A percentile compares a stretch with the other conserved stretches of the same genome.
Conservation (phyloP, 2,329 filamentous ascomycete species). For the Apiospora pterosperma region DNA sequence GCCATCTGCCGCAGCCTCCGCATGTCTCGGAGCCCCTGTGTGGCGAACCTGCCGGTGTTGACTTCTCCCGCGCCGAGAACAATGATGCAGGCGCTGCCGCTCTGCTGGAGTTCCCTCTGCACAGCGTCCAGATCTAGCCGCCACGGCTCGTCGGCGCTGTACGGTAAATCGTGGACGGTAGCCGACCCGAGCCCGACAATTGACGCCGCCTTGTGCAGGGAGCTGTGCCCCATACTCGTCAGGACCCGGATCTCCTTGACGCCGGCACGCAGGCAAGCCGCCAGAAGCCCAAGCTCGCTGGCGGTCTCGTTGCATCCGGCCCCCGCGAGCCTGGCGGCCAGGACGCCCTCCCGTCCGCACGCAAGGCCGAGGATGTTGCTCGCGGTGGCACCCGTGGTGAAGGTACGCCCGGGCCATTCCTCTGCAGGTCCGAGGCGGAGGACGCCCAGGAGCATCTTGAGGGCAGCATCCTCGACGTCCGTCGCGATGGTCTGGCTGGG, state of each 20-base stretch:
- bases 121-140: conserved; percentile 65
- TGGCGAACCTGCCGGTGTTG: conserved; percentile 82
- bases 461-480: conserved; percentile 68
- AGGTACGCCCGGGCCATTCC: conserved; percentile 54
- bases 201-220: conserved; percentile 77
- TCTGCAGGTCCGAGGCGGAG: conserved; percentile 58
- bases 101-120: conserved; percentile 52
- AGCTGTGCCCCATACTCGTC: conserved; percentile 81
- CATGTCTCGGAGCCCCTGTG: conserved; percentile 54
- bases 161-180: conserved; percentile 60
- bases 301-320: conserved; percentile 39
- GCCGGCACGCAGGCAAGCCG: conserved; percentile 61
- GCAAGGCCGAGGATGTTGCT: conserved; percentile 78
- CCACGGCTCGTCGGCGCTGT: conserved; percentile 56
- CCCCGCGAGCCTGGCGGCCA: conserved; percentile 36
- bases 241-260: conserved; percentile 71
- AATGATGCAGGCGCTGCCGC: conserved; percentile 67
- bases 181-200: conserved; percentile 74
- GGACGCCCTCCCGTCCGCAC: conserved; percentile 60
- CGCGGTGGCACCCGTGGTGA: conserved; percentile 64
- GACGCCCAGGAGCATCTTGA: conserved; percentile 67
- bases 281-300: conserved; percentile 66
- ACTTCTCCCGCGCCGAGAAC: conserved; percentile 84
- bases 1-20: conserved; percentile 63
- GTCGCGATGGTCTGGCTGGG: conserved; percentile 73